Conservation (phyloP, 495 filamentous ascomycete species). For the Recurvomyces mirabilis region DNA sequence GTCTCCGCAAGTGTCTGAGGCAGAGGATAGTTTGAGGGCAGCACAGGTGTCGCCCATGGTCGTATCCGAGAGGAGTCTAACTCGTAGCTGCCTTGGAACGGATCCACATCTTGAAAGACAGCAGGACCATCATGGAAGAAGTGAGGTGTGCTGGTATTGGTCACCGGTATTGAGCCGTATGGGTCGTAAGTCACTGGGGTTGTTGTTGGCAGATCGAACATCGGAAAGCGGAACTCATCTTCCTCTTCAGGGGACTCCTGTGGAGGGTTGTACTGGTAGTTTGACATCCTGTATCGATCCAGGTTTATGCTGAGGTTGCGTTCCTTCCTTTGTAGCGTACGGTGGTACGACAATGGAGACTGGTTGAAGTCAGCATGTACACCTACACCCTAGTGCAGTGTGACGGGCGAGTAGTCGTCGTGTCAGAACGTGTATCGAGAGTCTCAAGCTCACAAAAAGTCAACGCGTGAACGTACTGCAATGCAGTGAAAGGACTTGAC, state of each 20-base stretch:
- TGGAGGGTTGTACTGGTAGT: slow-evolving; percentile 6
- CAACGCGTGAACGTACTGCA: too few species aligned
- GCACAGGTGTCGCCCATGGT: slow-evolving; percentile 4
- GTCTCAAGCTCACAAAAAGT: too few species aligned
- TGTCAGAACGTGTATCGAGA: too few species aligned
- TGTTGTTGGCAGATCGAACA: too few species aligned
- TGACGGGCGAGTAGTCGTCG: neutral
- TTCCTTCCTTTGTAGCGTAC: neutral
- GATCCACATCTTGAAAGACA: neutral
- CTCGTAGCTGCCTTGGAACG: neutral
- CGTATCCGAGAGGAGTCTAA: neutral
- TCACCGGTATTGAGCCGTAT: neutral
- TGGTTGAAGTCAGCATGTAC: neutral
- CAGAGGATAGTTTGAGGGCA: slow-evolving; percentile 10
- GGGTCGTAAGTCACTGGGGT: too few species aligned
- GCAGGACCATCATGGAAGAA: neutral
- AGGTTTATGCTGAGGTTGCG: neutral
- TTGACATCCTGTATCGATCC: slow-evolving; percentile 3
- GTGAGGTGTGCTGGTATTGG: neutral
- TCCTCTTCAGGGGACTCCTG: slow-evolving; percentile 1
- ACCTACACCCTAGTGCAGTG: neutral
- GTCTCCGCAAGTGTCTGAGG: neutral
- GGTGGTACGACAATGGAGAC: neutral
- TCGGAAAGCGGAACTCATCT: slow-evolving; percentile 7
- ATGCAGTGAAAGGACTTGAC: too few species aligned